Conservation (phyloP, 768 basidiomycete genomes). For the Boletus coccyginus region DNA sequence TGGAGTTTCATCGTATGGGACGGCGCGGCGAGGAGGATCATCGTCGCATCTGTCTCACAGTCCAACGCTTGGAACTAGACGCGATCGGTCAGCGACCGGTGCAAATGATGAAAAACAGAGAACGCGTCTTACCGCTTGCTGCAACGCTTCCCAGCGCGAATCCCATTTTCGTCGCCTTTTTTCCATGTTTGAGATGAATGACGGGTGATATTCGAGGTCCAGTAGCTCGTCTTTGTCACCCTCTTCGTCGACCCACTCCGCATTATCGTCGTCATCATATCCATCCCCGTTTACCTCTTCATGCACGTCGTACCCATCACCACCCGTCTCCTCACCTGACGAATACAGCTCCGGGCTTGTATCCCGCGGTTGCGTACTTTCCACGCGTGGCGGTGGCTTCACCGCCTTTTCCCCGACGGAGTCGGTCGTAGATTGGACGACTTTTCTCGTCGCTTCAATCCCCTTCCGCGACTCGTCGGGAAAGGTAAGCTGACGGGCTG, state of each 20-base stretch:
- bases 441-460: slow-evolving; percentile 46
- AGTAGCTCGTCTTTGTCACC: slow-evolving; percentile 68
- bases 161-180: slow-evolving; percentile 74
- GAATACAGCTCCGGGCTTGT: slow-evolving; percentile 77
- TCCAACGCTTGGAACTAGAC: slow-evolving; percentile 73
- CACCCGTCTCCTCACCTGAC: slow-evolving; percentile 77
- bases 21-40: slow-evolving; percentile 72
- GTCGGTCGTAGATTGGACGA: slow-evolving; percentile 31
- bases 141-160: slow-evolving; percentile 68
- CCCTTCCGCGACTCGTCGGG: slow-evolving; percentile 44
- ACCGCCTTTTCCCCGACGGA: slow-evolving; percentile 28
- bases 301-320: slow-evolving; percentile 51
- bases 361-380: slow-evolving; percentile 80
- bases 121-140: slow-evolving; percentile 56
- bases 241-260: slow-evolving; percentile 74
- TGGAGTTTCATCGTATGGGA: slow-evolving; percentile 69
- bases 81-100: neutral
- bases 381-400: slow-evolving; percentile 73
- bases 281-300: slow-evolving; percentile 36
- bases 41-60: slow-evolving; percentile 76
- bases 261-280: slow-evolving; percentile 36
- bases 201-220: slow-evolving; percentile 74
- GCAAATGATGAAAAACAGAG: neutral
- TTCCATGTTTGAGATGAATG: slow-evolving; percentile 61
- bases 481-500: slow-evolving; percentile 44